These are phyloP conservation scores for Sisymbrium altissimum DNA, from an alignment of 345 rosid species.

Conservation along the genomic window DNA sequence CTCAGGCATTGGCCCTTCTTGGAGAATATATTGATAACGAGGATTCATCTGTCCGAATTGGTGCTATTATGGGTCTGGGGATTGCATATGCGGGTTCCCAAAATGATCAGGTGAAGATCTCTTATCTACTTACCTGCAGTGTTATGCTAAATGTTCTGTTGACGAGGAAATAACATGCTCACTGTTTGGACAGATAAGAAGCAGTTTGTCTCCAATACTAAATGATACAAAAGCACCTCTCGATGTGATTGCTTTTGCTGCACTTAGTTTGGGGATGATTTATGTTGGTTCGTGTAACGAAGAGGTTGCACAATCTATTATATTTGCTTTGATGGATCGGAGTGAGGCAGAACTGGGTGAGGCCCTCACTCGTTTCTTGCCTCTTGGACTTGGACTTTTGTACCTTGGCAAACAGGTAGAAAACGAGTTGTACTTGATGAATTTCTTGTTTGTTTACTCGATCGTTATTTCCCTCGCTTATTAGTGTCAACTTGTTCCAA, in stretches of 20 bases:
- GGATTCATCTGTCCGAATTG: slow-evolving; percentile 80
- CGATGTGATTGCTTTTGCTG: slow-evolving; percentile 85
- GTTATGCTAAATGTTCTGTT: slow-evolving; percentile 5
- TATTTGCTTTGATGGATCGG: slow-evolving; percentile 82
- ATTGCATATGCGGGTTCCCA: slow-evolving; percentile 91
- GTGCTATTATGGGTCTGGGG: slow-evolving; percentile 96
- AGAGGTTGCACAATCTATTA: slow-evolving; percentile 90
- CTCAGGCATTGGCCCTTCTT: slow-evolving; percentile 82
- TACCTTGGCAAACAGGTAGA: slow-evolving; percentile 97
- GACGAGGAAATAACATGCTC: slow-evolving; percentile 5
- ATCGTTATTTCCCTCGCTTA: slow-evolving; percentile 13
- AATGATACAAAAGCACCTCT: slow-evolving; percentile 69
- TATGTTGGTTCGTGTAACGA: slow-evolving; percentile 95
- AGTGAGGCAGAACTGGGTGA: slow-evolving; percentile 79
- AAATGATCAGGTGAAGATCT: slow-evolving; percentile 54
- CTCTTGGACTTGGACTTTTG: slow-evolving; percentile 92
- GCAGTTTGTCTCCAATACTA: slow-evolving; percentile 59
- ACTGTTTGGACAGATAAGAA: slow-evolving; percentile 52
- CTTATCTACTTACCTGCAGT: neutral
- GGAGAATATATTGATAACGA: slow-evolving; percentile 62
- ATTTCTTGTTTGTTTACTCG: slow-evolving; percentile 10
- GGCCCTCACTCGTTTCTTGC: slow-evolving; percentile 76
- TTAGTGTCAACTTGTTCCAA: slow-evolving; percentile 11
- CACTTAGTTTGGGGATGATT: slow-evolving; percentile 85
- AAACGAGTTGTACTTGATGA: neutral